Conservation (phyloP, 1,284 basidiomycete species). For the Papiliotrema laurentii region DNA sequence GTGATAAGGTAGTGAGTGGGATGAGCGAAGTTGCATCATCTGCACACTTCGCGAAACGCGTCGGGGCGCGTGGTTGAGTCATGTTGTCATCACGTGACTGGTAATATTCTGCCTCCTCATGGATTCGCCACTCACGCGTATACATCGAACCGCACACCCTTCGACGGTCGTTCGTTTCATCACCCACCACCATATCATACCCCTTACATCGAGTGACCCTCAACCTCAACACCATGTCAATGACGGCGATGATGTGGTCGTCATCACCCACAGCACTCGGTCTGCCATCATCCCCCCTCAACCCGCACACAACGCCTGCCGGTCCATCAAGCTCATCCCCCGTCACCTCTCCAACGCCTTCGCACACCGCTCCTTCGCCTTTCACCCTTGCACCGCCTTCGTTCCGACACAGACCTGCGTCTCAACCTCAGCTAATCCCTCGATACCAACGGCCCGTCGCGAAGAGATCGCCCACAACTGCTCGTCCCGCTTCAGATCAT, state of each 20-base stretch:
- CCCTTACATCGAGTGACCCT: too few species aligned
- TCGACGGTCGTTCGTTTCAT: too few species aligned
- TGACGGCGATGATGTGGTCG: slow-evolving; percentile 5
- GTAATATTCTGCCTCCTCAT: too few species aligned
- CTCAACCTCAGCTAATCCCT: neutral
- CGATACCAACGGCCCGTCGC: neutral
- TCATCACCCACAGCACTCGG: slow-evolving; percentile 1
- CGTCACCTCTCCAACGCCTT: slow-evolving; percentile 7
- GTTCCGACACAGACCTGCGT: slow-evolving; percentile 1
- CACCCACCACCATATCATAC: too few species aligned
- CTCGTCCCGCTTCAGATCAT: neutral
- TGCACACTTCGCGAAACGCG: too few species aligned
- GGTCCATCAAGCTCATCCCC: slow-evolving; percentile 9
- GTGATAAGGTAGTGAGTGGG: too few species aligned
- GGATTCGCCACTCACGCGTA: too few species aligned
- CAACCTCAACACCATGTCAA: too few species aligned
- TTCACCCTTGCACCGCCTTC: neutral
- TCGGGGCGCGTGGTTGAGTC: too few species aligned
- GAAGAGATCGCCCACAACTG: neutral
- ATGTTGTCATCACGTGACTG: too few species aligned
- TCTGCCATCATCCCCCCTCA: slow-evolving; percentile 34
- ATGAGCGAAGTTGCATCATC: too few species aligned
- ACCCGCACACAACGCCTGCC: slow-evolving; percentile 25
- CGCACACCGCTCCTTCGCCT: neutral
- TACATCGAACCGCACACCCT: too few species aligned